Conservation (phyloP, 805 yeast species). For the Cyberlindnera suaveolens region DNA sequence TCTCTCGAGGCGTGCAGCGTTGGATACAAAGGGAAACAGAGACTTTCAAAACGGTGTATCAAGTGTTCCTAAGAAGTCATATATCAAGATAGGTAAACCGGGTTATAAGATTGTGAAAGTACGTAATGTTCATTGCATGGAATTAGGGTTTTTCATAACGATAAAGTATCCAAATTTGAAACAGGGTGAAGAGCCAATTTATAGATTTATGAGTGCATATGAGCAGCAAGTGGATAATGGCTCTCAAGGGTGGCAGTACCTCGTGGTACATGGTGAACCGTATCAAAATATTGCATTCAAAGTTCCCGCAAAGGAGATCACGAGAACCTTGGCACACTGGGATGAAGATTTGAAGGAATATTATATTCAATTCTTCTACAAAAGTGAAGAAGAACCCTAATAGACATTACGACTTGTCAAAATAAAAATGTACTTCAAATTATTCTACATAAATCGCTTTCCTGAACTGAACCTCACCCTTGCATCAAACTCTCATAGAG, state of each 20-base stretch:
- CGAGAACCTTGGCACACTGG: constrained; percentile 59
- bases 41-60: constrained; percentile 3
- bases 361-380: constrained; percentile 64
- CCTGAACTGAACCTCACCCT: too few relatives aligned
- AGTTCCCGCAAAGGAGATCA: constrained; percentile 54
- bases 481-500: background rate
- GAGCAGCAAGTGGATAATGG: constrained; percentile 53
- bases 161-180: constrained; percentile 48
- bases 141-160: constrained; percentile 62
- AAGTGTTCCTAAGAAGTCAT: constrained; percentile 14
- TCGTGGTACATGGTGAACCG: constrained; percentile 85
- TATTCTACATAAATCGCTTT: too few relatives aligned
- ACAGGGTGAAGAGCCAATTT: constrained; percentile 47
- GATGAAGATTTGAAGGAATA: constrained; percentile 64
- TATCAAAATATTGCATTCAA: constrained; percentile 77
- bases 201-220: constrained; percentile 69
- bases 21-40: constrained; percentile 16
- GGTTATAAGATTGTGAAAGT: constrained; percentile 62
- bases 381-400: constrained; percentile 6
- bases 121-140: constrained; percentile 48
- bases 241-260: constrained; percentile 48
- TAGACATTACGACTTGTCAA: too few relatives aligned
- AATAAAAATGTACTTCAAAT: too few relatives aligned
- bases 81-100: constrained; percentile 59
- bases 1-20: constrained; percentile 53